These are phyloP conservation scores for Termitomyces sp. DNA, from an alignment of 768 basidiomycete genomes.

Conservation along the genomic window DNA sequence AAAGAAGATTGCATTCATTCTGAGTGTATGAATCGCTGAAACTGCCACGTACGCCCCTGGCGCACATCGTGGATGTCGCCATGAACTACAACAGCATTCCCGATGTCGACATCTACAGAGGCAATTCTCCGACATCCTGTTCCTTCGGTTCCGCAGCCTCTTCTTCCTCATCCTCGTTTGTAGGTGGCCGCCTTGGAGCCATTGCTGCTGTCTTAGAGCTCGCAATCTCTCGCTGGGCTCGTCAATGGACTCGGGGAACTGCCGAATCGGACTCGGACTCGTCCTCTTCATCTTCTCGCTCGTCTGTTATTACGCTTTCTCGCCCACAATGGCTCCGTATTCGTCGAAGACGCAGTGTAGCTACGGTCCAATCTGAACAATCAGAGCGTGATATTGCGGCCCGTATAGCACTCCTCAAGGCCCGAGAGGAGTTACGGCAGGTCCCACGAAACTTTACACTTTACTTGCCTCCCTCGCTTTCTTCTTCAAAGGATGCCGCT, in stretches of 20 bases:
- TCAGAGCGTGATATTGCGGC: conserved; percentile 59
- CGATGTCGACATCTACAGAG: conserved; percentile 52
- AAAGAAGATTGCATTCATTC: background rate
- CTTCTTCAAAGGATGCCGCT: conserved; percentile 3
- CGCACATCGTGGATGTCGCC: conserved; percentile 2
- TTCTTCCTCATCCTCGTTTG: conserved; percentile 31
- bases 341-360: conserved; percentile 42
- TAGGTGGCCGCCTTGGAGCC: conserved; percentile 39
- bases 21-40: background rate
- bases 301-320: conserved; percentile 34
- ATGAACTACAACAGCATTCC: conserved; percentile 14
- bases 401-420: conserved; percentile 52
- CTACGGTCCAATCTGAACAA: conserved; percentile 43
- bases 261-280: conserved; percentile 26
- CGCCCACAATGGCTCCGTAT: conserved; percentile 35
- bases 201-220: conserved; percentile 61
- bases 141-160: conserved; percentile 23
- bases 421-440: conserved; percentile 53
- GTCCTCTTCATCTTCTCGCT: conserved; percentile 37
- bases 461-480: conserved; percentile 45
- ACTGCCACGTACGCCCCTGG: background rate
- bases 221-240: conserved; percentile 70
- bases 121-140: conserved; percentile 30
- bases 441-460: conserved; percentile 61
- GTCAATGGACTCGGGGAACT: conserved; percentile 58